These are phyloP conservation scores for Didymella arachidicola DNA, from an alignment of 2,329 filamentous ascomycete genomes.

Conservation along the genomic window DNA sequence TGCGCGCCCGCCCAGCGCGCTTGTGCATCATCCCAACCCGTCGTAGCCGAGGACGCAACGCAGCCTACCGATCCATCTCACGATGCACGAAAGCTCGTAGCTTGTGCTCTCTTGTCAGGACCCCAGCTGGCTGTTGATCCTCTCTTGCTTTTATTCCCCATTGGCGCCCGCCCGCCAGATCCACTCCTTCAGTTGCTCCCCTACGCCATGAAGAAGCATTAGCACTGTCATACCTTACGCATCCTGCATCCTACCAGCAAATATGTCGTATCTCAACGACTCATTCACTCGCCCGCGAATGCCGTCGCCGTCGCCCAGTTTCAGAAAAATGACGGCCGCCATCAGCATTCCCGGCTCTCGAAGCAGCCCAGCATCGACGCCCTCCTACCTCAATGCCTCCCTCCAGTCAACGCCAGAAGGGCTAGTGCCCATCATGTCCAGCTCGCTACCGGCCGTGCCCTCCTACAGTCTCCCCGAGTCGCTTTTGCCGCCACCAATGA, in stretches of 20 bases:
- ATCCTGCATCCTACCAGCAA: slow-evolving; percentile 21
- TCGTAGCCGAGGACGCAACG: slow-evolving; percentile 31
- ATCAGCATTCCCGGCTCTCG: slow-evolving; percentile 50
- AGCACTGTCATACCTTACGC: slow-evolving; percentile 22
- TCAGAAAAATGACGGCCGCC: slow-evolving; percentile 38
- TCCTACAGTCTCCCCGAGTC: slow-evolving; percentile 77
- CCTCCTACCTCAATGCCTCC: slow-evolving; percentile 63
- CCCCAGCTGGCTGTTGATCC: slow-evolving; percentile 41
- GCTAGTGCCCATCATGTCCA: slow-evolving; percentile 63
- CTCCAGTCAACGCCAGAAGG: slow-evolving; percentile 73
- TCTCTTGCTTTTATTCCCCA: slow-evolving; percentile 36
- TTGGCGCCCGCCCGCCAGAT: slow-evolving; percentile 34
- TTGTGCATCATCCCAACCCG: slow-evolving; percentile 36
- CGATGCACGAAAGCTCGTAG: slow-evolving; percentile 42
- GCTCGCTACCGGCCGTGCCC: slow-evolving; percentile 53
- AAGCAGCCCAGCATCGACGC: slow-evolving; percentile 51
- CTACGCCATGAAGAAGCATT: slow-evolving; percentile 42
- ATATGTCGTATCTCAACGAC: slow-evolving; percentile 42
- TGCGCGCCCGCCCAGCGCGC: slow-evolving; percentile 43
- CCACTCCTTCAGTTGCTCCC: slow-evolving; percentile 27
- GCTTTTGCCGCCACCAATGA: slow-evolving; percentile 64
- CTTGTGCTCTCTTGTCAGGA: slow-evolving; percentile 28
- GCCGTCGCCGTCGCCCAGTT: slow-evolving; percentile 47
- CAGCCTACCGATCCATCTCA: slow-evolving; percentile 35
- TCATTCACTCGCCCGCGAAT: slow-evolving; percentile 39